Percentiles rank a stretch among this genome's conserved stretches.
Evolutionary conservation across 2,329 filamentous ascomycete species (phyloP).

Genomic region (Gyromitra esculenta): DNA sequence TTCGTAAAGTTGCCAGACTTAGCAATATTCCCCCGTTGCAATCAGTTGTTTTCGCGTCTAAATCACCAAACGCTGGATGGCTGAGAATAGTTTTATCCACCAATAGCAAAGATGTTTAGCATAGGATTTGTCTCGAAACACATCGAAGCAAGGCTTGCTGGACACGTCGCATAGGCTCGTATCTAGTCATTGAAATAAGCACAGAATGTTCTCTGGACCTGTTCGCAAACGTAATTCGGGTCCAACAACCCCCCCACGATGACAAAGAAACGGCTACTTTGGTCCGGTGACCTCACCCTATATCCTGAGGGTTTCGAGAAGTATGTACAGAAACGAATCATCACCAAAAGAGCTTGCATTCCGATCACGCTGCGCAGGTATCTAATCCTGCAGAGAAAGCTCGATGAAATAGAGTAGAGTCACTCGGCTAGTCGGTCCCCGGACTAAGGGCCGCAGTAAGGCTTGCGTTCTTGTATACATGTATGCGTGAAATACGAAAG

Average conservation of each 20-base stretch:
- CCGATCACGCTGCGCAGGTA: conserved; percentile 20
- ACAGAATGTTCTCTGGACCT: conserved; percentile 14
- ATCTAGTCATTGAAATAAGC: conserved; percentile 37
- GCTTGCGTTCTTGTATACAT: conserved; percentile 33
- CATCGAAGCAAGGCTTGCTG: conserved; percentile 30
- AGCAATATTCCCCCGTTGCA: not conserved
- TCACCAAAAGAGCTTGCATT: conserved; percentile 30
- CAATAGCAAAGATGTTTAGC: conserved; percentile 1
- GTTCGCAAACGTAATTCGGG: not conserved
- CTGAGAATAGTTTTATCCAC: conserved; percentile 8
- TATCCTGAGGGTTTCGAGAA: conserved; percentile 12
- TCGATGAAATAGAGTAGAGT: conserved; percentile 28
- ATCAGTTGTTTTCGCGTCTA: not conserved
- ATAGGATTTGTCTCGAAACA: conserved; percentile 3
- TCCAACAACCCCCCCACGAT: conserved; percentile 34
- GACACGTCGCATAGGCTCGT: conserved; percentile 8
- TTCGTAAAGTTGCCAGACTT: not conserved
- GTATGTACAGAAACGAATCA: conserved; percentile 24
- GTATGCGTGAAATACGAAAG: conserved; percentile 35
- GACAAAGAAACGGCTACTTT: conserved; percentile 39
- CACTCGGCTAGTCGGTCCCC: conserved; percentile 21
- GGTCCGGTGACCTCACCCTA: conserved; percentile 42
- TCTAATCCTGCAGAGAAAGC: conserved; percentile 11
- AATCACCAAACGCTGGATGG: conserved; percentile 6
- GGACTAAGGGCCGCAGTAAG: conserved; percentile 21